phyloP scores from a whole-genome alignment of 106 monocot species.

The Posidonia australis region DNA sequence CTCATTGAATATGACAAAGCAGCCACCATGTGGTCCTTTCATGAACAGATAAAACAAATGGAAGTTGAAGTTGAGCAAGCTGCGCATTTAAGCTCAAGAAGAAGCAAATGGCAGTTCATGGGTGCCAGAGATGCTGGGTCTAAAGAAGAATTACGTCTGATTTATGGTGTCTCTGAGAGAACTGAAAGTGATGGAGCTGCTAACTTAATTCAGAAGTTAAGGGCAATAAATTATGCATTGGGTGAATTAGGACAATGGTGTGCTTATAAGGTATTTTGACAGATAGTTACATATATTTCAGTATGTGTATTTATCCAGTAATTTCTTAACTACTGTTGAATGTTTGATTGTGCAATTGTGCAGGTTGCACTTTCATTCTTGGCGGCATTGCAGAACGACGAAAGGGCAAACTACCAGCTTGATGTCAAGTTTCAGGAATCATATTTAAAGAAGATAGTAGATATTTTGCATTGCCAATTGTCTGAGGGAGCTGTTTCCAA shows the following conservation, averaged over 20 bases:
- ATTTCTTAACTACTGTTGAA: neutral
- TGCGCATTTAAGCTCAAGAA: constrained; percentile 69
- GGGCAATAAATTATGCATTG: constrained; percentile 94
- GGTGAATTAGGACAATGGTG: constrained; percentile 98
- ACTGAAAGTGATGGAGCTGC: constrained; percentile 99
- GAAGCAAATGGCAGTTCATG: constrained; percentile 99
- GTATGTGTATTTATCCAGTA: constrained; percentile 1
- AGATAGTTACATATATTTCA: neutral
- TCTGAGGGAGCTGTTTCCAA: constrained; percentile 70
- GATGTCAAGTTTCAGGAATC: constrained; percentile 98
- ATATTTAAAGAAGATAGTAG: constrained; percentile 75
- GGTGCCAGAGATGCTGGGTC: constrained; percentile 98
- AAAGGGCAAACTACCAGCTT: constrained; percentile 88
- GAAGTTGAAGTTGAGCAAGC: constrained; percentile 81
- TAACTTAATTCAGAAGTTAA: constrained; percentile 85
- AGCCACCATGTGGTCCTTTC: constrained; percentile 71
- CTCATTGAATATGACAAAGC: constrained; percentile 85
- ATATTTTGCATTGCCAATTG: constrained; percentile 77
- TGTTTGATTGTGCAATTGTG: constrained; percentile 6
- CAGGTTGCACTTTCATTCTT: constrained; percentile 96
- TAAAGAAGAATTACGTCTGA: constrained; percentile 85
- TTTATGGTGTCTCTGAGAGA: constrained; percentile 98
- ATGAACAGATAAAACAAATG: constrained; percentile 89
- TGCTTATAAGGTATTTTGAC: constrained; percentile 68
- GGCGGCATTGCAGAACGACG: constrained; percentile 89